These are phyloP conservation scores for Agrocybe pediades DNA, from an alignment of 768 basidiomycete species.

Conservation along the genomic window DNA sequence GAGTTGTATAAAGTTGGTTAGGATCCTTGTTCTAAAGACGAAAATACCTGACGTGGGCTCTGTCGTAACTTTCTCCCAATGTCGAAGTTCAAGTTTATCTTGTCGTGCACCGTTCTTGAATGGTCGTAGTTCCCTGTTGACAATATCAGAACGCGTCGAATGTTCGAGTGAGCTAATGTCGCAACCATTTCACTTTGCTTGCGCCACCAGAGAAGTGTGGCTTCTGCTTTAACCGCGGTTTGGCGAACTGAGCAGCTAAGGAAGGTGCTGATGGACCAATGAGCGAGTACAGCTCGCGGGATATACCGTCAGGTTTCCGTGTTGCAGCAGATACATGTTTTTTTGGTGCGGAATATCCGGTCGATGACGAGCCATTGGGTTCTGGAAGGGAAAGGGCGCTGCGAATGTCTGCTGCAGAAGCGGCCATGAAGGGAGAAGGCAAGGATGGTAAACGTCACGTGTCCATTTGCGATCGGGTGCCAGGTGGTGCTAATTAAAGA, in stretches of 20 bases:
- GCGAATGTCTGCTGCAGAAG: constrained; percentile 80
- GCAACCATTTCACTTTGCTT: constrained; percentile 73
- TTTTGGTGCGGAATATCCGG: constrained; percentile 49
- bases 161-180: constrained; percentile 9
- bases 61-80: constrained; percentile 77
- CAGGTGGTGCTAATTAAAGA: not conserved
- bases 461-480: not conserved
- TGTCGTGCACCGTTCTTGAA: constrained; percentile 76
- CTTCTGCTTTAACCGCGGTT: constrained; percentile 86
- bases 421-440: constrained; percentile 48
- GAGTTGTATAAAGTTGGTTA: not conserved
- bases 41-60: constrained; percentile 54
- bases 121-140: constrained; percentile 68
- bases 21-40: not conserved
- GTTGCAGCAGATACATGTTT: constrained; percentile 40
- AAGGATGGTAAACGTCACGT: constrained; percentile 25
- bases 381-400: constrained; percentile 75
- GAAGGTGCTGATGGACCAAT: constrained; percentile 94
- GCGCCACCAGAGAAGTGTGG: constrained; percentile 65
- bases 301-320: constrained; percentile 87
- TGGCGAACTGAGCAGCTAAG: constrained; percentile 75
- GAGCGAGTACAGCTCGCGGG: constrained; percentile 89
- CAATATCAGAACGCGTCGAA: not conserved
- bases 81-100: constrained; percentile 69
- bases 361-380: constrained; percentile 29